Evolutionary conservation across 352 stramenopile species (phyloP).

Genomic region (Pythium pyrilobum): DNA sequence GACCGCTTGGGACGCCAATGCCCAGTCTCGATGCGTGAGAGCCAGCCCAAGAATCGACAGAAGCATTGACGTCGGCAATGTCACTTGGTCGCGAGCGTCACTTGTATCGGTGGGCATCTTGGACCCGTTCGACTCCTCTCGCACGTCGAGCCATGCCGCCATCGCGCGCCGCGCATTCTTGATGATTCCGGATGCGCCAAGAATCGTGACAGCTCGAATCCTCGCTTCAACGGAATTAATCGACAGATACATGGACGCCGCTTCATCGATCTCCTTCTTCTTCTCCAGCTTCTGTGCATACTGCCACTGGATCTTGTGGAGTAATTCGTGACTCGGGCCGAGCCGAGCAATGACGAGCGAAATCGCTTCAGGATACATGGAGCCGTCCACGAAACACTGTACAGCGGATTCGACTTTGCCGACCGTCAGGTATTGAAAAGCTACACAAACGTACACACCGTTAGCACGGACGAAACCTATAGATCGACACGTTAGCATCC

Average conservation of each 20-base stretch:
- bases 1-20: constrained; percentile 28
- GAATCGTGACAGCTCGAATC: constrained; percentile 1
- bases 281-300: constrained; percentile 35
- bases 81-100: not conserved
- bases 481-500: not conserved
- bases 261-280: constrained; percentile 11
- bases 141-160: not conserved
- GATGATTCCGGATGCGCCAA: not conserved
- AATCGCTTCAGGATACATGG: constrained; percentile 51
- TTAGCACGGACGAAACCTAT: not conserved
- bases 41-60: constrained; percentile 29
- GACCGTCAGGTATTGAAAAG: constrained; percentile 53
- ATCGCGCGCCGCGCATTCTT: constrained; percentile 2
- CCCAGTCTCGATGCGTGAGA: constrained; percentile 16
- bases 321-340: constrained; percentile 30
- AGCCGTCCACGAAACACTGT: constrained; percentile 29
- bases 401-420: constrained; percentile 49
- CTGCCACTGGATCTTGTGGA: constrained; percentile 31
- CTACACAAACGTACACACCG: constrained; percentile 10
- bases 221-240: not conserved
- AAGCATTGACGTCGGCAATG: constrained; percentile 21
- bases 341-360: constrained; percentile 42
- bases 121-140: not conserved
- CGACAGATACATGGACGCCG: constrained; percentile 1
- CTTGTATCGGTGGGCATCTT: not conserved